Conservation (phyloP, 805 yeast species). For the Saccharomycopsis lassenensis region DNA sequence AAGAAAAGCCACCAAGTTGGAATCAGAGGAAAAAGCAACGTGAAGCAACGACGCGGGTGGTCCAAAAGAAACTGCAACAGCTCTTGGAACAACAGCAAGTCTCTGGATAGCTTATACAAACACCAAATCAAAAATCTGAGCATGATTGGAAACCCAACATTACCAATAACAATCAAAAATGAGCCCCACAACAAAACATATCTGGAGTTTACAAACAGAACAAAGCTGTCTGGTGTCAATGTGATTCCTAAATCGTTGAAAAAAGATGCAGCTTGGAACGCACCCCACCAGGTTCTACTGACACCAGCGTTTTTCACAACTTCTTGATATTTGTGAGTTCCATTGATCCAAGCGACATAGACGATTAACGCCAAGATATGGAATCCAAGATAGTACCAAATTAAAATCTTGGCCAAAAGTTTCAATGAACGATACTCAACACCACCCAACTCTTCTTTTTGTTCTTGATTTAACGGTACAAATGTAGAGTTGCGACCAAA, state of each 20-base stretch:
- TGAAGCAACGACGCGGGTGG: constrained; percentile 96
- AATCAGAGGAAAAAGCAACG: constrained; percentile 78
- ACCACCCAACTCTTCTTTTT: constrained; percentile 93
- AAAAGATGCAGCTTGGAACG: constrained; percentile 67
- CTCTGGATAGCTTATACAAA: constrained; percentile 54
- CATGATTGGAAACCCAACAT: constrained; percentile 86
- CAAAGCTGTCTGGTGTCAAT: constrained; percentile 72
- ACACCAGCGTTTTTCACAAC: constrained; percentile 46
- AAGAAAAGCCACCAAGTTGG: constrained; percentile 93
- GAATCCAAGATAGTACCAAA: constrained; percentile 65
- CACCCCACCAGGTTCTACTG: constrained; percentile 86
- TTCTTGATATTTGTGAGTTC: constrained; percentile 30
- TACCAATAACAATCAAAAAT: constrained; percentile 79
- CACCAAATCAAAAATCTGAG: constrained; percentile 78
- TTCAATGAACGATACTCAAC: constrained; percentile 90
- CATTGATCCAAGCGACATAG: constrained; percentile 51
- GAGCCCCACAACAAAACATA: constrained; percentile 54
- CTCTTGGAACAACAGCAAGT: constrained; percentile 53
- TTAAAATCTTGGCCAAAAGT: constrained; percentile 53
- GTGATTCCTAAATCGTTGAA: constrained; percentile 85
- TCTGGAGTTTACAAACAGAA: constrained; percentile 48
- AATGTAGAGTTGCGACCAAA: constrained; percentile 91
- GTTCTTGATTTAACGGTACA: constrained; percentile 67
- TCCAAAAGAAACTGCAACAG: constrained; percentile 79
- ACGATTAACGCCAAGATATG: constrained; percentile 45